Evolutionary conservation across 345 rosid genomes (phyloP).

Genomic region (Excoecaria cochinchinensis): DNA sequence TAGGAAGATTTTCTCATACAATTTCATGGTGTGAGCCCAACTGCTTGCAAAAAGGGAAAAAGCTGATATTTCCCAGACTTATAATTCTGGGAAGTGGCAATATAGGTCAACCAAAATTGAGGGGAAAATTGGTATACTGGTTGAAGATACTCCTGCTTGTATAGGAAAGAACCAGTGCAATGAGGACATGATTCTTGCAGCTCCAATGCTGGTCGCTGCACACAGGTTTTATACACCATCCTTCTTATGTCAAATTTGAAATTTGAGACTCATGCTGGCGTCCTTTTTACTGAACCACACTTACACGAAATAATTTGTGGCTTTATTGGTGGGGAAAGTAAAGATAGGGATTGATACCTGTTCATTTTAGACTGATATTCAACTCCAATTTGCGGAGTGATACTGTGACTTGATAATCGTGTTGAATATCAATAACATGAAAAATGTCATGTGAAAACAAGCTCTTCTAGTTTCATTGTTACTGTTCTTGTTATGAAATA

Average conservation of each 20-base stretch:
- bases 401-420: constrained; percentile 15
- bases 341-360: neutral
- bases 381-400: neutral
- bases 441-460: neutral
- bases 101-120: neutral
- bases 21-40: constrained; percentile 3
- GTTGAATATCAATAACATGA: constrained; percentile 13
- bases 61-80: constrained; percentile 8
- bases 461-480: neutral
- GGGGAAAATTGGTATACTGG: constrained; percentile 11
- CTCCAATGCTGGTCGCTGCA: neutral
- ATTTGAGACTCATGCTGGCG: neutral
- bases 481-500: neutral
- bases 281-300: neutral
- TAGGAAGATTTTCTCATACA: neutral
- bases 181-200: constrained; percentile 1
- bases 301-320: neutral
- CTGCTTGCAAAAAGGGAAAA: constrained; percentile 9
- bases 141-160: constrained; percentile 5
- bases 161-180: neutral
- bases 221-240: constrained; percentile 2
- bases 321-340: neutral
- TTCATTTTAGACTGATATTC: neutral
- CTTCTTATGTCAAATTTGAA: neutral
- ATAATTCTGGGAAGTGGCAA: constrained; percentile 2